Base-by-base conservation (phyloP, 2,329 filamentous ascomycete species). In the Venturia nashicola region DNA sequence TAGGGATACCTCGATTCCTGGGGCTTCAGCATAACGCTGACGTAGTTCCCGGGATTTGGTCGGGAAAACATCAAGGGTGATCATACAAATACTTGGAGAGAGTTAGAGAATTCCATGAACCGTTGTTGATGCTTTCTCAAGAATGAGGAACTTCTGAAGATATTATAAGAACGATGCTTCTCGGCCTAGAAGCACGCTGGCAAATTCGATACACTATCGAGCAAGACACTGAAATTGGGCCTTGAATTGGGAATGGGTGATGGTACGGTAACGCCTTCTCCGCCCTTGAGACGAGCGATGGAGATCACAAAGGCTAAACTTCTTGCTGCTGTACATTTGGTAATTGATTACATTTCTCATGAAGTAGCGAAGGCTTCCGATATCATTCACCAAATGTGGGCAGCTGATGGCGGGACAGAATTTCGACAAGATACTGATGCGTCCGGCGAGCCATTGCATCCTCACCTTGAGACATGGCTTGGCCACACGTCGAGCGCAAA, bases 361-460 rank as follows among this genome's bases (percentile, higher is more conserved):
- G 67, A 69, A 48, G 63, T 59, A 27, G 42, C 42, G 20, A 66
- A 68, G 39, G 66, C 67, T n/a, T 39, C 59, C 14, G 64, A 68
- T 3, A 65, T 69, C 59, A 66, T 67, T 14, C 14, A 32, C 59
- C 65, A 67, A 57, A 68, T 68, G 67, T 68, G 68, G 68, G 62
- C 59, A 65, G 32, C 61, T 57, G 67, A 68, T 59, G 66, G 66
- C 16, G 68, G 68, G 18, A 61, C 63, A 34, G 68, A 69, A 42
- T 63, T 69, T 61, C 65, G 67, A 39, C 62, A 66, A 32, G 69
- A 71, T 55, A 67, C 66, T 12, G 66, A 67, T 61, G 66, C 66
- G 2, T 69, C 67, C 12, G 67, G 69, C 16, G 69, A 71, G 61
- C 68, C 68, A n/a, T 60, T 69, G 18, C 67, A 67, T 51, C 63